Conservation (phyloP, 768 basidiomycete species). For the Melanogaster broomeanus region DNA sequence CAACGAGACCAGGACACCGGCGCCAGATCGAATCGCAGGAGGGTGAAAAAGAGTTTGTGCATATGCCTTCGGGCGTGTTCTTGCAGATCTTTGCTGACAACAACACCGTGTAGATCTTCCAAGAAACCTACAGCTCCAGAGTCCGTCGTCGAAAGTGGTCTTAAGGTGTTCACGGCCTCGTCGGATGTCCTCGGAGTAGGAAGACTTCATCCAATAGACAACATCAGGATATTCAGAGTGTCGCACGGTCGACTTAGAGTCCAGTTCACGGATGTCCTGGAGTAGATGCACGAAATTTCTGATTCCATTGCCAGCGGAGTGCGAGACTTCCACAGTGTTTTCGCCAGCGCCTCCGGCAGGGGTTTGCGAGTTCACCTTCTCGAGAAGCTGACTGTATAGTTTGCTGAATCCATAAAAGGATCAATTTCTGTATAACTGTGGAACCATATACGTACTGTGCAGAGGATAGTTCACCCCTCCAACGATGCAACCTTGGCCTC, state of each 20-base stretch:
- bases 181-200: neutral
- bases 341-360: neutral
- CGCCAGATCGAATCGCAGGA: neutral
- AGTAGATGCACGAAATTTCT: neutral
- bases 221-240: neutral
- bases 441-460: neutral
- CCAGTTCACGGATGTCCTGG: neutral
- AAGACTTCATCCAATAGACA: neutral
- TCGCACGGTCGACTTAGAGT: neutral
- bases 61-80: neutral
- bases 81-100: neutral
- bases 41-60: neutral
- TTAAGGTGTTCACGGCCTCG: neutral
- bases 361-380: neutral
- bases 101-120: neutral
- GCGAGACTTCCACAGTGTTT: neutral
- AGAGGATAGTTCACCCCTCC: neutral
- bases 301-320: neutral
- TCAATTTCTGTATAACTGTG: neutral
- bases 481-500: neutral
- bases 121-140: neutral
- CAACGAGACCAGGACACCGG: neutral
- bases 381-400: neutral
- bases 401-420: neutral
- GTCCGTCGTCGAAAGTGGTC: neutral